Conservation (phyloP, 495 filamentous ascomycete genomes). For the Recurvomyces mirabilis region DNA sequence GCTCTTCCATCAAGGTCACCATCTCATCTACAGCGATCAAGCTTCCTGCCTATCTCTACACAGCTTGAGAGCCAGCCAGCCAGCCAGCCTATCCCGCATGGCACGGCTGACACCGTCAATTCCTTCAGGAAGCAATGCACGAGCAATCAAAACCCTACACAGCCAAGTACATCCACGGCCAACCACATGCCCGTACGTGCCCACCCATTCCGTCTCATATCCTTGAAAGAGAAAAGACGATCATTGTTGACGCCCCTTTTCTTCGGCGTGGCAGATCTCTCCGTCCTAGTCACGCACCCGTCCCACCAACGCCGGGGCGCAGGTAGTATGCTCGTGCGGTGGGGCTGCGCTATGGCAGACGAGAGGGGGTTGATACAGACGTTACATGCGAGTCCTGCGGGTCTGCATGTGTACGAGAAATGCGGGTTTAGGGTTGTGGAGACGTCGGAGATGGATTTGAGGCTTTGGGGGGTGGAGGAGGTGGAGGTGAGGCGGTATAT, state of each 20-base stretch:
- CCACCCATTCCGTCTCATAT: no score
- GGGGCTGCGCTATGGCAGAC: slow-evolving; percentile 6
- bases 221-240: no score
- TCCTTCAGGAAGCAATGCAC: neutral
- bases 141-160: neutral
- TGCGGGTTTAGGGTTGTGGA: slow-evolving; percentile 8
- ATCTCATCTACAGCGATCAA: no score
- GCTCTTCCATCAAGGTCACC: no score
- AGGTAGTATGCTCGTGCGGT: slow-evolving; percentile 12
- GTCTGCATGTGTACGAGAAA: neutral
- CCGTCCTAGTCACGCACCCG: slow-evolving; percentile 12
- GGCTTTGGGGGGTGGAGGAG: slow-evolving; percentile 10
- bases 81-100: no score
- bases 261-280: slow-evolving; percentile 5
- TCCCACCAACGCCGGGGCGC: slow-evolving; percentile 20
- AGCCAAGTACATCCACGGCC: slow-evolving; percentile 1
- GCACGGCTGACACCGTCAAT: no score
- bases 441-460: slow-evolving; percentile 1
- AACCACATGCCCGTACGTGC: slow-evolving; percentile 4
- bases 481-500: slow-evolving; percentile 9
- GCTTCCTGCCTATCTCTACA: no score
- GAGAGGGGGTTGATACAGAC: neutral
- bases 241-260: no score
- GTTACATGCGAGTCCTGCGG: neutral
- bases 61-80: no score